A percentile compares a stretch with the other conserved stretches of the same genome.
phyloP scores from a whole-genome alignment of 192 early-diverging fungal species.

The Powellomyces hirtus region DNA sequence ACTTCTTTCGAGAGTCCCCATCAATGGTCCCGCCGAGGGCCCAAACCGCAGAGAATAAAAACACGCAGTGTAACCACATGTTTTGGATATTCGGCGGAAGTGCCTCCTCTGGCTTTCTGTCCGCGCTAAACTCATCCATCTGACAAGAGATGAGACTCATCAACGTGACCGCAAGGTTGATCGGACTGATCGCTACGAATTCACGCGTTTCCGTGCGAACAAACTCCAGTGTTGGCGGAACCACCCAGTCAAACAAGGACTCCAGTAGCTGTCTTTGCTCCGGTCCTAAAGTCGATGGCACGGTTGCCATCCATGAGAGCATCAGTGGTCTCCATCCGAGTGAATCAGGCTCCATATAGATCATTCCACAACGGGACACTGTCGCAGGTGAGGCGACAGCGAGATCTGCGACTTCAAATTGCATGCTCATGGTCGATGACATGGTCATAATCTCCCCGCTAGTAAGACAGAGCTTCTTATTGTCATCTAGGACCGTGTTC shows the following conservation, averaged over 20 bases:
- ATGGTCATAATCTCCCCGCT: constrained; percentile 61
- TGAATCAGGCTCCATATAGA: constrained; percentile 59
- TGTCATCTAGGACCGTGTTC: constrained; percentile 65
- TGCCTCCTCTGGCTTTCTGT: constrained; percentile 28
- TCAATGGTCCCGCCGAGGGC: constrained; percentile 58
- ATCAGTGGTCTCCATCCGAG: constrained; percentile 58
- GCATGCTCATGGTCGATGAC: constrained; percentile 56
- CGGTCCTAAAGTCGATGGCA: constrained; percentile 38
- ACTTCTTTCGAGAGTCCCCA: constrained; percentile 51
- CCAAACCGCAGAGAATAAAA: constrained; percentile 56
- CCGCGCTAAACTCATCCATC: constrained; percentile 45
- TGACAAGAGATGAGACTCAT: constrained; percentile 57
- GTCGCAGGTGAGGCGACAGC: constrained; percentile 63
- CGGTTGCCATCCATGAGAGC: constrained; percentile 49
- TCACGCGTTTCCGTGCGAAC: constrained; percentile 46
- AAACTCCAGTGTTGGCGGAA: constrained; percentile 50
- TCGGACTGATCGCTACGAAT: constrained; percentile 45
- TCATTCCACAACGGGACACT: constrained; percentile 62
- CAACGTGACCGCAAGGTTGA: constrained; percentile 50
- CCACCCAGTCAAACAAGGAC: constrained; percentile 56
- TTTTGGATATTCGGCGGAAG: constrained; percentile 45
- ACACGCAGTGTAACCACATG: constrained; percentile 49
- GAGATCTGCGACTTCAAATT: constrained; percentile 61
- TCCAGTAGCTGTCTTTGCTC: constrained; percentile 40
- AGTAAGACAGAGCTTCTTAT: constrained; percentile 62